Conservation (phyloP, 2,329 filamentous ascomycete species). For the Ophiocordyceps sinensis region DNA sequence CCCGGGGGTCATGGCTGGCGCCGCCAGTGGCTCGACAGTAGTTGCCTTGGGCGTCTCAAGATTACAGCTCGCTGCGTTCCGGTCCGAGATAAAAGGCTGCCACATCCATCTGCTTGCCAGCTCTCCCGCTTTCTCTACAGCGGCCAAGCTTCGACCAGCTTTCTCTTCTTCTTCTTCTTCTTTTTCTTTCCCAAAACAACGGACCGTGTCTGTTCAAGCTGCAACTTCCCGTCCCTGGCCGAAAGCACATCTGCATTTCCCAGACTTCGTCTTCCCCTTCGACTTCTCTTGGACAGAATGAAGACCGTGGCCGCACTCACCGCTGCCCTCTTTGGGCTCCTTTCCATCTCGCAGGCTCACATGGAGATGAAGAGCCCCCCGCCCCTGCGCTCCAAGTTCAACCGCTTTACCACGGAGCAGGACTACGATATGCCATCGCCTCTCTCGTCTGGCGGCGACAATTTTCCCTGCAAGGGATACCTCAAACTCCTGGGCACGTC, state of each 20-base stretch:
- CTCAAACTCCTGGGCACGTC: constrained; percentile 31
- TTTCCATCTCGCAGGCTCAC: constrained; percentile 33
- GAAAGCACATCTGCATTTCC: background rate
- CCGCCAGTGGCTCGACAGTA: background rate
- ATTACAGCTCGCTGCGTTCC: background rate
- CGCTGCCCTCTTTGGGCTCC: constrained; percentile 25
- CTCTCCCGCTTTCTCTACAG: background rate
- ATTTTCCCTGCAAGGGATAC: constrained; percentile 66
- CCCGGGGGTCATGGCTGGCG: background rate
- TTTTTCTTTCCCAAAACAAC: no score
- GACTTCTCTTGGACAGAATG: constrained; percentile 19
- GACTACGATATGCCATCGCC: constrained; percentile 64
- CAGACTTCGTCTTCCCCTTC: background rate
- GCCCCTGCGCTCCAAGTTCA: constrained; percentile 38
- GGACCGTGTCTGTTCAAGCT: no score
- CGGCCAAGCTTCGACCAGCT: background rate
- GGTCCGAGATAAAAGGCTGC: background rate
- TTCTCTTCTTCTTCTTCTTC: background rate
- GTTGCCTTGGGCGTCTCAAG: background rate
- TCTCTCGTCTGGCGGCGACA: constrained; percentile 40
- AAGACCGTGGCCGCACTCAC: constrained; percentile 22
- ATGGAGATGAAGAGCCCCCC: constrained; percentile 41
- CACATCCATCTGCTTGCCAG: background rate
- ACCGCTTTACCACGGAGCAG: constrained; percentile 32
- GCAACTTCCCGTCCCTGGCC: no score